These are phyloP conservation scores for Wallacemonas collosoma DNA, from an alignment of 208 protist genomes.

Conservation along the genomic window DNA sequence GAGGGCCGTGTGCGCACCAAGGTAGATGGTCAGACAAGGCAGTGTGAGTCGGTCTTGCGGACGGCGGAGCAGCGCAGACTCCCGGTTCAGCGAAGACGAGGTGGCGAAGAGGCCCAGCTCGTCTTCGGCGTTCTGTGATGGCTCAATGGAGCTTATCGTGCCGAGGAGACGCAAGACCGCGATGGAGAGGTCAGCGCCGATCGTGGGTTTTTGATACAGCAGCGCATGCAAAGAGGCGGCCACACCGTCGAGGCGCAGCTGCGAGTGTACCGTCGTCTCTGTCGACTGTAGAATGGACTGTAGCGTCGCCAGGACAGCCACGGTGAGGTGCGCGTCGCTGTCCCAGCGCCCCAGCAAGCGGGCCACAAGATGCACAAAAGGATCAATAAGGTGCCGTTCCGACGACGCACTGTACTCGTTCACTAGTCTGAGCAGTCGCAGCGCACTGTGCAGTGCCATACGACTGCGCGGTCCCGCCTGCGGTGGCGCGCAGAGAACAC, in stretches of 20 bases:
- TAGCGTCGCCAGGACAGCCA: conserved; percentile 54
- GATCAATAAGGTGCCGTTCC: conserved; percentile 59
- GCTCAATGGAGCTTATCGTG: conserved; percentile 79
- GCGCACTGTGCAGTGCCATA: conserved; percentile 52
- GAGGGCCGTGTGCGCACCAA: conserved; percentile 4
- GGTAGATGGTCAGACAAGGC: conserved; percentile 21
- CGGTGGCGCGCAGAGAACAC: conserved; percentile 38
- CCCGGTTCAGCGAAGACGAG: neutral
- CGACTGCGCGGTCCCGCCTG: conserved; percentile 26
- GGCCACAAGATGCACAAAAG: conserved; percentile 64
- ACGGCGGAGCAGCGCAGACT: conserved; percentile 48
- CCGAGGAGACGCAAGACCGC: conserved; percentile 73
- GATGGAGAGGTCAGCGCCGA: conserved; percentile 65
- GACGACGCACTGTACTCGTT: conserved; percentile 69
- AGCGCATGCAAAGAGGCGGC: conserved; percentile 64
- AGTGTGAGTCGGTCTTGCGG: conserved; percentile 42
- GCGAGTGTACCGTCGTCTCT: conserved; percentile 27
- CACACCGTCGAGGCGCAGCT: conserved; percentile 39
- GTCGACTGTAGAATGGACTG: conserved; percentile 69
- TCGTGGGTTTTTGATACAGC: conserved; percentile 74
- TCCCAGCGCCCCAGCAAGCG: conserved; percentile 60
- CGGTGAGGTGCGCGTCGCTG: conserved; percentile 41
- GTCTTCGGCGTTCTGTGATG: conserved; percentile 29
- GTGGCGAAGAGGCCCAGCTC: conserved; percentile 15
- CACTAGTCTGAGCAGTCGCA: conserved; percentile 66